Base-by-base conservation (phyloP, 768 basidiomycete genomes). In the Auriculariales sp. region DNA sequence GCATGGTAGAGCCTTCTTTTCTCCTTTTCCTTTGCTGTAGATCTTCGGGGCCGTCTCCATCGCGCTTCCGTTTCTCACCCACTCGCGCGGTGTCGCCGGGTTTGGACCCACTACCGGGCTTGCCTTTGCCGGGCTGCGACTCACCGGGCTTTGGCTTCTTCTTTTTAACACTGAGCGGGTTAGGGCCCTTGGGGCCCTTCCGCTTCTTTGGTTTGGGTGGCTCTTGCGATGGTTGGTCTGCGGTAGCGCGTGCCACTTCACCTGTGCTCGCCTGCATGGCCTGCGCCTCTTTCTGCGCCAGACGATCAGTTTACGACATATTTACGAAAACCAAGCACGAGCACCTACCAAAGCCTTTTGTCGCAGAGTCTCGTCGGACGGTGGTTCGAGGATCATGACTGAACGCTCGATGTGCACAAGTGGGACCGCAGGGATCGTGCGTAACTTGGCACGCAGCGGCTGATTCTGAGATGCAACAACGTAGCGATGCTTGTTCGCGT, bases 81-180 rank as follows among this genome's bases (percentile, higher is more conserved):
- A 44, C 56, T 46, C 58, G 49, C 28, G 47, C 51, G 29, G 56
- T 48, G 33, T 33, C 28, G 28, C 19, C 46, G n/a, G n/a, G n/a
- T n/a, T n/a, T n/a, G n/a, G n/a, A n/a, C n/a, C n/a, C n/a, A n/a
- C n/a, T n/a, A 31, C 31, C 45, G 31, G 58, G 53, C n/a, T 51
- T 52, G 27, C 49, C 53, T 54, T 33, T 50, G 36, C 53, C 31
- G 17, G 49, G 17, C 36, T 33, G 42, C 31, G 25, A n/a, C n/a
- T 19, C 29, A 46, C 51, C 32, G 14, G 52, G 28, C 22, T 61
- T 57, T 3, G 56, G 45, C 57, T 77, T 78, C 64, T 88, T 93
- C 71, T 91, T 95, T 72, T 90, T 92, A 39, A 93, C 68, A 52
- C 89, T 92, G 3, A 97, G 73, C 6, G 94, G 90, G 66, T 97